Conservation (phyloP, 2,329 filamentous ascomycete species). For the Claviceps maximensis region DNA sequence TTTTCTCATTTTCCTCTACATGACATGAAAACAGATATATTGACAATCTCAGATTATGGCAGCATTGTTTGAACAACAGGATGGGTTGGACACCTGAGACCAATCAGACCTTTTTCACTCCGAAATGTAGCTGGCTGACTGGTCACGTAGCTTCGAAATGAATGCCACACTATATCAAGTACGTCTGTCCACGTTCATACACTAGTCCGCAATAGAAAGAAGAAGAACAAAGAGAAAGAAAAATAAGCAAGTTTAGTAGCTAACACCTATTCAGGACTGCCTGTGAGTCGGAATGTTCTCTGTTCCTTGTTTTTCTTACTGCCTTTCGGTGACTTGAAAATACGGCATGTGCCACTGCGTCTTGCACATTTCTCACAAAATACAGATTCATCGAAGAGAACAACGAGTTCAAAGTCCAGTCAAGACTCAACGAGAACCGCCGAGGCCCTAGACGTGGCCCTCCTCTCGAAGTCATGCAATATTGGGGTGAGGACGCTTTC, state of each 20-base stretch:
- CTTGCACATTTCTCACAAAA: neutral
- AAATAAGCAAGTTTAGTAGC: neutral
- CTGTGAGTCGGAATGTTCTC: constrained; percentile 27
- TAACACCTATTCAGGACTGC: constrained; percentile 29
- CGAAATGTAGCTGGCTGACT: neutral
- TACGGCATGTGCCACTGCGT: neutral
- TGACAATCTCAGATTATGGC: constrained; percentile 57
- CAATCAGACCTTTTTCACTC: neutral
- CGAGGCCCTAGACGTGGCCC: constrained; percentile 24
- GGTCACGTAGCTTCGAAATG: constrained; percentile 58
- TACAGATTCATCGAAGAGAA: constrained; percentile 86
- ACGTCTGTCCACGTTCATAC: constrained; percentile 24
- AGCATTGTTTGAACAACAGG: constrained; percentile 66
- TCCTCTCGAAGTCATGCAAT: constrained; percentile 73
- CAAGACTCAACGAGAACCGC: constrained; percentile 40
- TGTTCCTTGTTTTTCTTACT: neutral
- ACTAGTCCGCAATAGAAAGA: constrained; percentile 6
- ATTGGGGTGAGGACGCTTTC: constrained; percentile 53
- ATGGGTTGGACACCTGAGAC: constrained; percentile 44
- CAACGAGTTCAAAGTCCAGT: constrained; percentile 55
- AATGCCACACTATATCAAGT: constrained; percentile 87
- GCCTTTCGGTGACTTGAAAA: neutral
- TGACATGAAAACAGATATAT: neutral
- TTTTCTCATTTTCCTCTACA: neutral
- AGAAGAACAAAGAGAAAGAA: neutral